phyloP scores from a whole-genome alignment of 108 stramenopile genomes.

The Fistulifera pelliculosa region DNA sequence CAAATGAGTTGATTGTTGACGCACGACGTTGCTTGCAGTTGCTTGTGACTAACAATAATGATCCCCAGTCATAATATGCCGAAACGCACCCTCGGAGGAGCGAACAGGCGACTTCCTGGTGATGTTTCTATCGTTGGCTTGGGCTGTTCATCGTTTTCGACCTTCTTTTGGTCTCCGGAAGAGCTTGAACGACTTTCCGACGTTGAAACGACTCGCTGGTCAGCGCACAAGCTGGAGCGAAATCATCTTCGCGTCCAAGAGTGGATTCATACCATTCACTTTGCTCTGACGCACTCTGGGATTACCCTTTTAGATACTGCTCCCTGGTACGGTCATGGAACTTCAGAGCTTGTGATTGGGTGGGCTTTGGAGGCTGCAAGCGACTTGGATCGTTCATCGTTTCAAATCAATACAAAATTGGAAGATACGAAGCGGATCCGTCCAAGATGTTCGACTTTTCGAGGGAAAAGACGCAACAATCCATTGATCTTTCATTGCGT shows the following conservation, averaged over 20 bases:
- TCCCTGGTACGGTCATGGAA: conserved; percentile 88
- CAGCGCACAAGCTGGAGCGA: conserved; percentile 20
- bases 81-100: too few relatives aligned
- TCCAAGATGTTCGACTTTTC: conserved; percentile 82
- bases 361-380: conserved; percentile 53
- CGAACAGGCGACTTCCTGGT: conserved; percentile 2
- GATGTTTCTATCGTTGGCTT: conserved; percentile 59
- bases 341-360: conserved; percentile 70
- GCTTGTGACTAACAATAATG: too few relatives aligned
- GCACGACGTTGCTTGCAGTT: too few relatives aligned
- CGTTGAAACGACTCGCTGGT: not conserved
- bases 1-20: too few relatives aligned
- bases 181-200: conserved; percentile 11
- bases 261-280: conserved; percentile 71
- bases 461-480: conserved; percentile 45
- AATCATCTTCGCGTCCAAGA: conserved; percentile 53
- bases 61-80: too few relatives aligned
- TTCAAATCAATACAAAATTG: conserved; percentile 74
- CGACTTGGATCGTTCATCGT: conserved; percentile 11
- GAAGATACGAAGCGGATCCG: conserved; percentile 74
- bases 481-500: conserved; percentile 57
- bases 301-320: conserved; percentile 80
- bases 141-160: conserved; percentile 75
- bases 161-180: conserved; percentile 55
- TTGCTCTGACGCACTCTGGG: conserved; percentile 53